Base-by-base conservation (phyloP, 306 rosid species). In the Begonia peltatifolia region DNA sequence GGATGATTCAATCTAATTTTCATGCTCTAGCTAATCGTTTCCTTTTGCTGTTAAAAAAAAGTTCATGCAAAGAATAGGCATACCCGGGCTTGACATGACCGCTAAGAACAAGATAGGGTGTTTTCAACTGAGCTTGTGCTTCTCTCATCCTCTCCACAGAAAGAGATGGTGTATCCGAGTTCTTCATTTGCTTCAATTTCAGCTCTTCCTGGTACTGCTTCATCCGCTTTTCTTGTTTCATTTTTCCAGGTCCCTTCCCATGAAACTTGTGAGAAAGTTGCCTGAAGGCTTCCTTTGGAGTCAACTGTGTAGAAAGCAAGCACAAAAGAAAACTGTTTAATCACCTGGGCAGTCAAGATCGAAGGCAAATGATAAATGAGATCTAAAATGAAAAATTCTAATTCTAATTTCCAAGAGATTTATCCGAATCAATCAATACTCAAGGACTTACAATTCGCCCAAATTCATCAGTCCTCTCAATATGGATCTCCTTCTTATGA, bases 111-210 rank as follows among this genome's bases (percentile, higher is more conserved):
- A 90, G 88, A 75, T 90, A 86, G 17, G 95, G 94, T 7, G 88
- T 80, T 74, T 83, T 71, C 56, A 69, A 54, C 57, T 75, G 86
- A 68, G 87, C 84, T 70, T 86, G 99, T 22, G 99, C 70, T 53
- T 90, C 95, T 78, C 92, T 79, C 99, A 90, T 90, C 76, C 92
- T 80, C 92, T 80, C 92, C 54, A 79, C 88, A 51, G 95, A 86
- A 50, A 76, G 6, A 12, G 92, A 85, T 44, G 95, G 95, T 14
- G 94, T 85, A 70, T 85, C 95, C 2, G 92, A 81, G 66, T 92
- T 85, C 80, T 78, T 83, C 97, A 90, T 90, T 59, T 78, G 87
- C 67, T 90, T 90, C 82, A 85, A 63, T 75, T 83, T 85, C 58
- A 85, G 66, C 63, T 90, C 97, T 76, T 90, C 92, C 4, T 76